These are phyloP conservation scores for Podospora pseudoanserina DNA, from an alignment of 495 filamentous ascomycete genomes.

Conservation along the genomic window DNA sequence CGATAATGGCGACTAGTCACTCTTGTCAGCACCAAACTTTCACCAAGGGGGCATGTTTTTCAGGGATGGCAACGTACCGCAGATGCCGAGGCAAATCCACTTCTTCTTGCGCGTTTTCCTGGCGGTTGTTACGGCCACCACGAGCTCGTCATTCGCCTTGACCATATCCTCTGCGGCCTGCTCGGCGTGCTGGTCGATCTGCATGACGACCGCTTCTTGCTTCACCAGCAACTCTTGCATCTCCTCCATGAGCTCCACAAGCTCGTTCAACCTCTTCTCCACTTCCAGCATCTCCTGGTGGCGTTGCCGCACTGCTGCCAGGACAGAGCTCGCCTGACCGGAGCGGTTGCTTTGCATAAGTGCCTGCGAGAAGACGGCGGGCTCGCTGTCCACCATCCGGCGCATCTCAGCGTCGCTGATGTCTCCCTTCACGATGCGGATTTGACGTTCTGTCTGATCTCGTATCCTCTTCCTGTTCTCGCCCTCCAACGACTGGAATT, in stretches of 20 bases:
- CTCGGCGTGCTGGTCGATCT: constrained; percentile 79
- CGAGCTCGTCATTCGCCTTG: constrained; percentile 77
- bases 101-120: constrained; percentile 83
- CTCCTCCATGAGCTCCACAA: constrained; percentile 79
- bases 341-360: constrained; percentile 69
- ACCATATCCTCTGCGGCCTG: constrained; percentile 73
- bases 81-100: constrained; percentile 90
- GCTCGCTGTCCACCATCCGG: constrained; percentile 64
- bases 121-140: constrained; percentile 73
- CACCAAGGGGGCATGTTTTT: neutral
- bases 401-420: constrained; percentile 69
- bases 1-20: constrained; percentile 44
- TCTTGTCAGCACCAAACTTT: neutral
- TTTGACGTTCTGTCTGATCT: constrained; percentile 81
- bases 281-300: constrained; percentile 90
- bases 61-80: constrained; percentile 54
- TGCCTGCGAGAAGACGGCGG: constrained; percentile 78
- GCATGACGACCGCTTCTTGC: constrained; percentile 70
- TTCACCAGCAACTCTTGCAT: constrained; percentile 73
- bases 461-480: constrained; percentile 72
- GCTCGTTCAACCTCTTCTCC: constrained; percentile 78
- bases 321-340: constrained; percentile 72
- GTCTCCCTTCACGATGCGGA: constrained; percentile 82
- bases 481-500: constrained; percentile 73
- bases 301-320: constrained; percentile 73